phyloP scores from a whole-genome alignment of 805 yeast genomes.

The Hanseniaspora thailandica region DNA sequence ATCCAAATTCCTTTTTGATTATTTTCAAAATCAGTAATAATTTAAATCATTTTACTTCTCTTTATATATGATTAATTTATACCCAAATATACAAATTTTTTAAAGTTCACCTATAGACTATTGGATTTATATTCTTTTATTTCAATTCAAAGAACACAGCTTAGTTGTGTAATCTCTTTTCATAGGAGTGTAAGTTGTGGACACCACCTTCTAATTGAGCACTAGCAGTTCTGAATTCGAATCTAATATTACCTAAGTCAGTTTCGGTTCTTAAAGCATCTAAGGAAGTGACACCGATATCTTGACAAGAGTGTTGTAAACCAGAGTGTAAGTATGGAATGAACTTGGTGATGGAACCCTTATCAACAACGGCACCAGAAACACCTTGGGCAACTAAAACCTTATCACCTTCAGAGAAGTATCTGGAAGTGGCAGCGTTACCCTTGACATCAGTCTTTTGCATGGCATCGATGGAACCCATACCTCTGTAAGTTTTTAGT shows the following conservation, averaged over 20 bases:
- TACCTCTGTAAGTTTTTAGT: constrained; percentile 94
- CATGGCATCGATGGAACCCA: constrained; percentile 99
- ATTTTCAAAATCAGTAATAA: constrained; percentile 6
- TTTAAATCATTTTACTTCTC: background rate
- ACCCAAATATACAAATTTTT: constrained; percentile 5
- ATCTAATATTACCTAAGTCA: constrained; percentile 62
- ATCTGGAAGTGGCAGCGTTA: constrained; percentile 95
- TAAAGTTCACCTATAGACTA: background rate
- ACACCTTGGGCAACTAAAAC: constrained; percentile 99
- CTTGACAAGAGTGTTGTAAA: constrained; percentile 97
- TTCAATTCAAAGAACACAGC: background rate
- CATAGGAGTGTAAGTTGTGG: constrained; percentile 89
- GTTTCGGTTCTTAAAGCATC: constrained; percentile 52
- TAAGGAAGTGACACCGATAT: constrained; percentile 74
- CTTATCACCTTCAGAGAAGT: constrained; percentile 89
- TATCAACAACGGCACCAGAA: constrained; percentile 90
- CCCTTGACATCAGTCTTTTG: constrained; percentile 76
- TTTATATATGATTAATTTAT: background rate
- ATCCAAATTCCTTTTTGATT: background rate
- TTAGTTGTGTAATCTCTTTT: constrained; percentile 89
- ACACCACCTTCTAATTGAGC: constrained; percentile 99
- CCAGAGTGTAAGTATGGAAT: constrained; percentile 90
- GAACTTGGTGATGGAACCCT: constrained; percentile 88
- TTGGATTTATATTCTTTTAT: background rate
- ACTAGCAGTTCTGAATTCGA: constrained; percentile 95